These are phyloP conservation scores for Pleodorina starrii DNA, from an alignment of 139 green algal species.

Conservation along the genomic window DNA sequence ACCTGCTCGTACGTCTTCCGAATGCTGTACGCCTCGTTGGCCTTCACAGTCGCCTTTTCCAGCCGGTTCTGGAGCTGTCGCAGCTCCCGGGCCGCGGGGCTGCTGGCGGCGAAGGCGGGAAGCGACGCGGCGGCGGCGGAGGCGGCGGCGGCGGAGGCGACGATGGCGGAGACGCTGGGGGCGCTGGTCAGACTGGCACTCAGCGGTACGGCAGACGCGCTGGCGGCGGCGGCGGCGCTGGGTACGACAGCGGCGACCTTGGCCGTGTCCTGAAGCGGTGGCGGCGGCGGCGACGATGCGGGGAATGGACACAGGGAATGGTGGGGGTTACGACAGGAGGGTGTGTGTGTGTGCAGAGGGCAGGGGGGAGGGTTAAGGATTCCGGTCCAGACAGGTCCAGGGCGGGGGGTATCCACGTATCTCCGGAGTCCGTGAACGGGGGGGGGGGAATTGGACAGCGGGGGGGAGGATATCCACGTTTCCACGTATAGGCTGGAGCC, in stretches of 20 bases:
- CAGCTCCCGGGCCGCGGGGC: slow-evolving; percentile 47
- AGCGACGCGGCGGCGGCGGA: not conserved
- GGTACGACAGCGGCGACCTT: not conserved
- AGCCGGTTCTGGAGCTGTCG: slow-evolving; percentile 77
- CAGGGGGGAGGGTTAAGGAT: too few relatives aligned
- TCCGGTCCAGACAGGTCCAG: too few relatives aligned
- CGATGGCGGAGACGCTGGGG: slow-evolving; percentile 10
- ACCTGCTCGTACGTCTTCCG: slow-evolving; percentile 77
- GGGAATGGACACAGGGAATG: too few relatives aligned
- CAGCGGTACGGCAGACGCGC: not conserved
- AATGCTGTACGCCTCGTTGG: slow-evolving; percentile 77
- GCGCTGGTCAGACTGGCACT: not conserved
- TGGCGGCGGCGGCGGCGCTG: not conserved
- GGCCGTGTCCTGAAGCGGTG: slow-evolving; percentile 5
- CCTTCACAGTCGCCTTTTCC: slow-evolving; percentile 77
- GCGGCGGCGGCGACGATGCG: not conserved
- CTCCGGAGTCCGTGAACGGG: too few relatives aligned
- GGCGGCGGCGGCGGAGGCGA: not conserved
- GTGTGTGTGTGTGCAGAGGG: too few relatives aligned
- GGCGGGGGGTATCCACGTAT: too few relatives aligned
- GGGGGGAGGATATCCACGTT: too few relatives aligned
- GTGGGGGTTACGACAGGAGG: too few relatives aligned
- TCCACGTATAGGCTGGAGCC: too few relatives aligned
- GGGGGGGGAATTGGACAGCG: too few relatives aligned
- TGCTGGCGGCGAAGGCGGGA: not conserved